A percentile compares a stretch with the other conserved stretches of the same genome.
phyloP scores from a whole-genome alignment of 106 monocot species.

The Posidonia australis region DNA sequence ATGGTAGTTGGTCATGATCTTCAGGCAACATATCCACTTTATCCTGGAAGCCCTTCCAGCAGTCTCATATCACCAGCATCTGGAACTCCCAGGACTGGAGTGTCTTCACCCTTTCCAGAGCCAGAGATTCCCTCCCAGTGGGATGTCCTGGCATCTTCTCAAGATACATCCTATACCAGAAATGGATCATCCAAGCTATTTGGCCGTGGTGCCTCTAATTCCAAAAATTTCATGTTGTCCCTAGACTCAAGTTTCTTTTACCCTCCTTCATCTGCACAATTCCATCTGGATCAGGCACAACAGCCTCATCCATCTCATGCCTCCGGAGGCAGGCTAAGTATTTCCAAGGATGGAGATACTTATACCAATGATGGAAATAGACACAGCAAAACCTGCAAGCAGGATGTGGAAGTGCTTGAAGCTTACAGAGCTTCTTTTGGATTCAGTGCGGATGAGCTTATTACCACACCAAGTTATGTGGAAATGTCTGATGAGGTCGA shows the following conservation, averaged over 20 bases:
- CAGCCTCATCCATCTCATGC: constrained; percentile 13
- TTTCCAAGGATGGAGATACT: constrained; percentile 21
- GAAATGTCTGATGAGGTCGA: constrained; percentile 58
- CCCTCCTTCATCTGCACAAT: constrained; percentile 54
- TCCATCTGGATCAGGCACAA: constrained; percentile 42
- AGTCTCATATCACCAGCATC: constrained; percentile 86
- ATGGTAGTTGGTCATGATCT: constrained; percentile 42
- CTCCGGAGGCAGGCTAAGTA: constrained; percentile 20
- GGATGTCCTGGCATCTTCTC: constrained; percentile 36
- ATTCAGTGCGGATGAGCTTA: constrained; percentile 89
- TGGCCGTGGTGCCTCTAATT: constrained; percentile 28
- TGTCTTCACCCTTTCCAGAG: constrained; percentile 71
- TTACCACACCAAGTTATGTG: constrained; percentile 48
- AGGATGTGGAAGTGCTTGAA: constrained; percentile 85
- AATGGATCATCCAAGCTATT: constrained; percentile 46
- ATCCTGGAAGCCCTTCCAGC: constrained; percentile 80
- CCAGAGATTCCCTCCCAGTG: constrained; percentile 38
- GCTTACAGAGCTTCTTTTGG: constrained; percentile 97
- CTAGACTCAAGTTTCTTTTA: constrained; percentile 53
- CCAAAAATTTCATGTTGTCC: constrained; percentile 47
- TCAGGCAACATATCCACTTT: constrained; percentile 68
- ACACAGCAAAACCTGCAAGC: constrained; percentile 43
- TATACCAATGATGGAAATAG: constrained; percentile 16
- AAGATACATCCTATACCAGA: constrained; percentile 32
- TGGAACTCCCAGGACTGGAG: constrained; percentile 72